Evolutionary conservation across 1,139 yeast species (phyloP), one percentile per base, ranked within the genome.

Genomic region (Lodderomyces jiufengensis): DNA sequence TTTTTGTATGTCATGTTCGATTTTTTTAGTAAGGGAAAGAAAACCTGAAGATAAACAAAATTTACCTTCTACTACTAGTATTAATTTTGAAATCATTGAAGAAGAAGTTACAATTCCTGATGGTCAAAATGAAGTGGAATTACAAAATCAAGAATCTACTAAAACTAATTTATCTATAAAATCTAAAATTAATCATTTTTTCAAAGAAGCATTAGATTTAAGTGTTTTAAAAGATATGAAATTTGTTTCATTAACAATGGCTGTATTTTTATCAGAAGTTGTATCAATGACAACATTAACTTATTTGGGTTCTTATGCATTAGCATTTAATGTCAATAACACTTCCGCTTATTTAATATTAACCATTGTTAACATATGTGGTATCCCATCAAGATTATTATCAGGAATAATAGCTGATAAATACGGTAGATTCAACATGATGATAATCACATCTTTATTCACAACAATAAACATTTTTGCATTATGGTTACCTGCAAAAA

Each of bases 391-490:
- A 1, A 54, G 82, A 32, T 54, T 65, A 6, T 40, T 66, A 8
- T 67, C 75, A 9, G 83, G 83, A 4, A 47, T 61, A 29, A 34
- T 71, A 24, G 76, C 79, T 1, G 80, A 76, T 44, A 49, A 45
- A 15, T 63, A 63, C 36, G 81, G 81, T 0, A 53, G 76, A 26
- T 76, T 73, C 52, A 78, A 78, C 46, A 67, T 73, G 24, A 70
- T 76, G 73, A 56, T 68, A 18, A 45, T 57, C 4, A 63, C 76
- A 13, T 59, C 72, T 1, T 29, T 56, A 1, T 27, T 63, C 10
- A 63, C 71, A 16, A 56, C 70, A 0, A 33, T 71, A 1, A 56
- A 63, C 6, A 59, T 72, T 11, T 64, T 73, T 41, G 71, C 55
- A 1, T 51, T 74, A 14, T 72, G 78, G 76, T 50, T 72, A 31